These are phyloP conservation scores for Fraxinus velutina DNA, from an alignment of 305 asterid species.

Conservation along the genomic window DNA sequence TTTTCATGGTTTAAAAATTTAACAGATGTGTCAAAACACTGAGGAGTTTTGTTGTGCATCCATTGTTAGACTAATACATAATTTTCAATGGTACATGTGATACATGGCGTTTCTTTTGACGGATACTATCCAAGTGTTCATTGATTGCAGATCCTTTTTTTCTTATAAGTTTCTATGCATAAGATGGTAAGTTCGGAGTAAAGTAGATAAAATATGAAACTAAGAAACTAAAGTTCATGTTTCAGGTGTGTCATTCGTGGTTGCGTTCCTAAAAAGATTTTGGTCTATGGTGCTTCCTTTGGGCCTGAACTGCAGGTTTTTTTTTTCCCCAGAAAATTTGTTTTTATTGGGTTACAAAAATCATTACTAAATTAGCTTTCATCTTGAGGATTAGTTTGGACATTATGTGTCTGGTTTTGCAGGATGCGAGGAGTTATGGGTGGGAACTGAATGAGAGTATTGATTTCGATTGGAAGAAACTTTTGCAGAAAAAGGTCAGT, in stretches of 20 bases:
- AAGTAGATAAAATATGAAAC: slow-evolving; percentile 11
- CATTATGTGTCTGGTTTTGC: slow-evolving; percentile 24
- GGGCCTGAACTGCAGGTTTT: slow-evolving; percentile 95
- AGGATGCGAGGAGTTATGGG: slow-evolving; percentile 94
- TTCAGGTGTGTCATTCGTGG: slow-evolving; percentile 97
- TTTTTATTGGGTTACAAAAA: slow-evolving; percentile 2
- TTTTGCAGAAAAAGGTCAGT: slow-evolving; percentile 84
- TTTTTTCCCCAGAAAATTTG: not conserved
- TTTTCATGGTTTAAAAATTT: not conserved
- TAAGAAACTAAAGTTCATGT: slow-evolving; percentile 16
- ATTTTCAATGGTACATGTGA: not conserved
- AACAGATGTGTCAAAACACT: not conserved
- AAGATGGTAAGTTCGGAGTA: not conserved
- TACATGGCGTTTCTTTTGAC: not conserved
- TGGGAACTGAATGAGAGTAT: slow-evolving; percentile 83
- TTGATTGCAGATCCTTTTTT: not conserved
- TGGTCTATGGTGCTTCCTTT: slow-evolving; percentile 92
- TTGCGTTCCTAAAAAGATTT: slow-evolving; percentile 96
- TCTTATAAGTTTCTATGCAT: not conserved
- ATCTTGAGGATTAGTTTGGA: slow-evolving; percentile 6
- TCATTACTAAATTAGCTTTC: not conserved
- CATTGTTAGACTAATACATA: not conserved
- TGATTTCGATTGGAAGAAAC: slow-evolving; percentile 94
- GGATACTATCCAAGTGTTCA: not conserved
- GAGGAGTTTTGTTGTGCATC: not conserved